A percentile compares a stretch with the other conserved stretches of the same genome.
These are phyloP conservation scores for Candida koratica DNA, from an alignment of 805 yeast genomes.

Conservation along the genomic window DNA sequence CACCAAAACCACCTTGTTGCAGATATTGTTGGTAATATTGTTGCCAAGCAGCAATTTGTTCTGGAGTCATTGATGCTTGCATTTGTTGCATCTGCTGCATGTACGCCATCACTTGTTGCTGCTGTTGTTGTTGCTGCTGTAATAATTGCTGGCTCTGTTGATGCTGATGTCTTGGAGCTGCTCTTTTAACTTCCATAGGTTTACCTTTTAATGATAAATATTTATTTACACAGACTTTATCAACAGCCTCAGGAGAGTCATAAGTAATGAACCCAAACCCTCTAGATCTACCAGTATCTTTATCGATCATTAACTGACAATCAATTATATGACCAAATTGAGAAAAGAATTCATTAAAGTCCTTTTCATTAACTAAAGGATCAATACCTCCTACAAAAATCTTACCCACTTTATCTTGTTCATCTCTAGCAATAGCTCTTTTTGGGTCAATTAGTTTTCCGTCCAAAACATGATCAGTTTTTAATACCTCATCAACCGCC, in stretches of 20 bases:
- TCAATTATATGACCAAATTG: conserved; percentile 90
- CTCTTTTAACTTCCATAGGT: conserved; percentile 78
- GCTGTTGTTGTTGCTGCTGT: conserved; percentile 26
- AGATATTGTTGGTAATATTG: conserved; percentile 64
- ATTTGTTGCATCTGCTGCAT: conserved; percentile 23
- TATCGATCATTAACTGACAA: conserved; percentile 95
- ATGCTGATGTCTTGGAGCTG: conserved; percentile 76
- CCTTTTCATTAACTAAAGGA: conserved; percentile 86
- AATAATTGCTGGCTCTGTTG: conserved; percentile 36
- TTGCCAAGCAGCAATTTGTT: conserved; percentile 61
- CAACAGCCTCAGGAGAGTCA: conserved; percentile 93
- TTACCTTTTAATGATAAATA: conserved; percentile 83
- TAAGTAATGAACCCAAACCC: conserved; percentile 97
- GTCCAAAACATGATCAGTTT: conserved; percentile 82
- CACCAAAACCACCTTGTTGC: conserved; percentile 34
- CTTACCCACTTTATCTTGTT: conserved; percentile 94
- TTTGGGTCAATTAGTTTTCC: conserved; percentile 97
- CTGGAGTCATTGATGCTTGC: conserved; percentile 57
- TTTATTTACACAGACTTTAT: conserved; percentile 76
- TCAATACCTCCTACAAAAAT: conserved; percentile 97
- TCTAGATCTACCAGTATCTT: conserved; percentile 93
- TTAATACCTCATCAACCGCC: conserved; percentile 82
- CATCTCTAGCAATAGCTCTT: conserved; percentile 95
- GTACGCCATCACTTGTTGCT: conserved; percentile 14
- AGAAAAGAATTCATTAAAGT: conserved; percentile 79